Percentiles rank a stretch among this genome's conserved stretches.
phyloP scores from a whole-genome alignment of 768 basidiomycete genomes.

The Russula sp. region DNA sequence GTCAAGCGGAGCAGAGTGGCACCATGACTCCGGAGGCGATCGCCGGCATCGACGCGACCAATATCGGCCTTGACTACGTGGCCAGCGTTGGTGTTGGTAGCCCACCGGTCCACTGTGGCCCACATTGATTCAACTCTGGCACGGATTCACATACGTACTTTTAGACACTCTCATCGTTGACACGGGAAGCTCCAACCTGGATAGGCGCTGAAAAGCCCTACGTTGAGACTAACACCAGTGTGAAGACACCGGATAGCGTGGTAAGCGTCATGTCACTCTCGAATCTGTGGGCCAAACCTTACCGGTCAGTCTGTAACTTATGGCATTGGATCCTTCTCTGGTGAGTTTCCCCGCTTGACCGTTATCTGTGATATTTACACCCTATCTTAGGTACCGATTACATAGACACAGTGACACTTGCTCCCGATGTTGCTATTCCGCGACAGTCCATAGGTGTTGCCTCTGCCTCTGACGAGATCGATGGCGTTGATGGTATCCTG shows the following conservation, averaged over 20 bases:
- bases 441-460: slow-evolving; percentile 38
- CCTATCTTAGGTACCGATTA: not conserved
- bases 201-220: slow-evolving; percentile 1
- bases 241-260: not conserved
- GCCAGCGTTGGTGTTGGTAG: slow-evolving; percentile 45
- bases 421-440: slow-evolving; percentile 19
- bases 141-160: not conserved
- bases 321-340: slow-evolving; percentile 1
- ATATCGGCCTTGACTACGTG: slow-evolving; percentile 41
- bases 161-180: slow-evolving; percentile 1
- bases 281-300: not conserved
- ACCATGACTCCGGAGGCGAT: slow-evolving; percentile 22
- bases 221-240: not conserved
- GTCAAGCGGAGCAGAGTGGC: slow-evolving; percentile 21
- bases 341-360: not conserved
- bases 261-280: not conserved
- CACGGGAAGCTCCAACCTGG: slow-evolving; percentile 10
- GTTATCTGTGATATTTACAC: not conserved
- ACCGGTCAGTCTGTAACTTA: not conserved
- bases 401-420: not conserved
- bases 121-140: not conserved
- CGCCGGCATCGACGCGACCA: slow-evolving; percentile 36
- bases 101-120: slow-evolving; percentile 37
- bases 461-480: slow-evolving; percentile 25
- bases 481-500: slow-evolving; percentile 37